These are phyloP conservation scores for Heterobasidion irregulare DNA, from an alignment of 1,284 basidiomycete species.

Conservation along the genomic window DNA sequence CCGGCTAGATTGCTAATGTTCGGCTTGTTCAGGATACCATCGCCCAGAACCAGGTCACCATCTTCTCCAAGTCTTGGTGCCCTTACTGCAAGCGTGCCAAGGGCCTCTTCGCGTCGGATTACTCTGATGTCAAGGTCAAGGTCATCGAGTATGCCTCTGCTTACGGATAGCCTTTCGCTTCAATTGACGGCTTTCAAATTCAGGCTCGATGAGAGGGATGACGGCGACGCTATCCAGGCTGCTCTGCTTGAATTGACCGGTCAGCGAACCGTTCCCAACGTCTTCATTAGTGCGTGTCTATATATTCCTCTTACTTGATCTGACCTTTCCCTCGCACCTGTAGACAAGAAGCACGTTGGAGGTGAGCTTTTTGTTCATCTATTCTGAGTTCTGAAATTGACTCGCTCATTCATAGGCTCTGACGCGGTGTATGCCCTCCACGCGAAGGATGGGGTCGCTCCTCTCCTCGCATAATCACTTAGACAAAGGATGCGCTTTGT, in stretches of 20 bases:
- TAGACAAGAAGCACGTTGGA: constrained; percentile 52
- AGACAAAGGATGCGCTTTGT: not conserved
- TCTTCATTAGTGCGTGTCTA: constrained; percentile 53
- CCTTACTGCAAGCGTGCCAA: constrained; percentile 58
- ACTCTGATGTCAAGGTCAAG: constrained; percentile 36
- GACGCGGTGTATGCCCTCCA: not conserved
- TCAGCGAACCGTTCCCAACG: constrained; percentile 59
- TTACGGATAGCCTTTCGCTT: not conserved
- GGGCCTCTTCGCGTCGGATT: constrained; percentile 38
- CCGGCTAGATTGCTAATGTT: not conserved
- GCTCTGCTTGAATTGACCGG: constrained; percentile 51
- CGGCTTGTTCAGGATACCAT: constrained; percentile 37
- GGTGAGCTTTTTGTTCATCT: constrained; percentile 22
- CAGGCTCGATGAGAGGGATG: constrained; percentile 37
- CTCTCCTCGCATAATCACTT: not conserved
- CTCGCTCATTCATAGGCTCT: not conserved
- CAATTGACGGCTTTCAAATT: not conserved
- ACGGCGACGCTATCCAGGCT: constrained; percentile 51
- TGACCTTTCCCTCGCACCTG: not conserved
- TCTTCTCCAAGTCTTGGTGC: constrained; percentile 67
- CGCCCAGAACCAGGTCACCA: constrained; percentile 45
- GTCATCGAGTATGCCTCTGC: constrained; percentile 48
- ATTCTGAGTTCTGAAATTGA: not conserved
- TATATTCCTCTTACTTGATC: not conserved
- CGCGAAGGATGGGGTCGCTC: not conserved